These are phyloP conservation scores for Alliaria petiolata DNA, from an alignment of 345 rosid genomes.

Conservation along the genomic window DNA sequence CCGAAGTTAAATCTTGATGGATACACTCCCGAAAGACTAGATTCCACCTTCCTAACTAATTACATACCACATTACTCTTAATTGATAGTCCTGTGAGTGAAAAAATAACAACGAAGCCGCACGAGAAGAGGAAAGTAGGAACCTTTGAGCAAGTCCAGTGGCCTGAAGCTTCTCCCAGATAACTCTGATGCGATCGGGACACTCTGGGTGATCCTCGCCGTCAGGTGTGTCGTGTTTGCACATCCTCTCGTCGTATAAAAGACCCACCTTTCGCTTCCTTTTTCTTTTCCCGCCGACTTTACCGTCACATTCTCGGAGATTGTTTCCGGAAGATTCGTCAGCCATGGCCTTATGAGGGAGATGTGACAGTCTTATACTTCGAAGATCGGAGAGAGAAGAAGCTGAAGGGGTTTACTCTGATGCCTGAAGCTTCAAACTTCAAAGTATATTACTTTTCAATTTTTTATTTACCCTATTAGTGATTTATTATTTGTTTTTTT, in stretches of 20 bases:
- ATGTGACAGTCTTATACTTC: neutral
- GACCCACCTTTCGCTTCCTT: conserved; percentile 51
- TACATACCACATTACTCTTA: too few relatives aligned
- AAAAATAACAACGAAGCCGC: neutral
- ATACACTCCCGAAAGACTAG: too few relatives aligned
- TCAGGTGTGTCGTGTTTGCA: conserved; percentile 69
- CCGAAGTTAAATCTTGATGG: too few relatives aligned
- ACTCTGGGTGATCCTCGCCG: conserved; percentile 63
- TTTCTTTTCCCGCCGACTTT: neutral
- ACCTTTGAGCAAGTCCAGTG: conserved; percentile 65
- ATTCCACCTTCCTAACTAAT: too few relatives aligned
- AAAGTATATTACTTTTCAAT: neutral
- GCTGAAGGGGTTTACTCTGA: neutral
- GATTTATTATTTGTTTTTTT: neutral
- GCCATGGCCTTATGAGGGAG: neutral
- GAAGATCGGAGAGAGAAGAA: neutral
- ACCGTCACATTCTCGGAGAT: neutral
- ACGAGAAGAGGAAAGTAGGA: neutral
- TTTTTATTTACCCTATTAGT: neutral
- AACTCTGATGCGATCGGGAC: conserved; percentile 63
- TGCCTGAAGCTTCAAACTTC: neutral
- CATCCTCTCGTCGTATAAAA: conserved; percentile 81
- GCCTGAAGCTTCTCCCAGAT: conserved; percentile 68
- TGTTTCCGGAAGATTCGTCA: neutral
- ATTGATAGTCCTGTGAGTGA: too few relatives aligned